Evolutionary conservation across 2,329 filamentous ascomycete species (phyloP).

Genomic region (Bipolaris victoriae): DNA sequence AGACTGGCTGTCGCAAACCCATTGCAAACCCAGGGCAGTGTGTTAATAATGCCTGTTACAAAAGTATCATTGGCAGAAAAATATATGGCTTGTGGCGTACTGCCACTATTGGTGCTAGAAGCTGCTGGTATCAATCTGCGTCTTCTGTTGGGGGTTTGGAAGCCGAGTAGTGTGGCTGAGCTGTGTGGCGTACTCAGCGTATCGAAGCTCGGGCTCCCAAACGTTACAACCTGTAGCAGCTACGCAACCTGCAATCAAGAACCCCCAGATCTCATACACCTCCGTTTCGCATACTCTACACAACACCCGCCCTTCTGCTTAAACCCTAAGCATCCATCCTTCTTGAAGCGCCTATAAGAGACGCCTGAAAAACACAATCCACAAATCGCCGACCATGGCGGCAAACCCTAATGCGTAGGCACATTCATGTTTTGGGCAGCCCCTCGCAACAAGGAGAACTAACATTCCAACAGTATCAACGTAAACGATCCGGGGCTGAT

Average conservation of each 20-base stretch:
- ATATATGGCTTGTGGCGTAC: not conserved
- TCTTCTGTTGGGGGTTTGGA: not conserved
- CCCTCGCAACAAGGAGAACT: constrained; percentile 33
- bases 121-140: too few species aligned
- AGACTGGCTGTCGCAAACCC: not conserved
- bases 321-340: constrained; percentile 13
- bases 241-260: constrained; percentile 29
- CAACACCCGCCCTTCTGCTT: constrained; percentile 4
- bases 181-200: constrained; percentile 17
- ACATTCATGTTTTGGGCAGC: constrained; percentile 24
- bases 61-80: not conserved
- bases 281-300: constrained; percentile 24
- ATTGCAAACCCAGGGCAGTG: not conserved
- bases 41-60: not conserved
- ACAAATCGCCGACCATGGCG: constrained; percentile 46
- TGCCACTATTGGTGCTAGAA: not conserved
- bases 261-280: constrained; percentile 26
- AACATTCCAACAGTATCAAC: constrained; percentile 63
- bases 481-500: constrained; percentile 74
- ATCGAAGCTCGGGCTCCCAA: constrained; percentile 22
- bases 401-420: constrained; percentile 51
- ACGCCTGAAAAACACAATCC: constrained; percentile 10
- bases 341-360: constrained; percentile 1
- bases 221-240: constrained; percentile 24
- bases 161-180: constrained; percentile 12